Evolutionary conservation across 2,329 filamentous ascomycete species (phyloP).

Genomic region (Trichoderma citrinoviride): DNA sequence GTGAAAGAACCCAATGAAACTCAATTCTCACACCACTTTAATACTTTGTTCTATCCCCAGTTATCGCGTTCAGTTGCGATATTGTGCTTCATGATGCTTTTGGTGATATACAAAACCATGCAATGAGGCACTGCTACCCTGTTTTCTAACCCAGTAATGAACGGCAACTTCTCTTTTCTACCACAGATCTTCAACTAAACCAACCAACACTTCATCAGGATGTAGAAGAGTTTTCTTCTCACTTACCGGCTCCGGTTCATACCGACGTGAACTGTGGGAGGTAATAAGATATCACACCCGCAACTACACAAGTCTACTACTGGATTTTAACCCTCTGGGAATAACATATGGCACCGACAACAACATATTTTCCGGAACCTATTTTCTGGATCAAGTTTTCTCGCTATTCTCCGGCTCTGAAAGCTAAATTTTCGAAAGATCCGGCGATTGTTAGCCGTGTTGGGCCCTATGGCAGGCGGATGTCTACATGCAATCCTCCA

Average conservation of each 20-base stretch:
- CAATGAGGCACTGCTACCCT: not conserved
- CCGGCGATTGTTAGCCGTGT: not conserved
- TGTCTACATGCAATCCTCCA: conserved; percentile 12
- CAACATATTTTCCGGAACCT: not conserved
- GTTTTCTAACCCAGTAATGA: not conserved
- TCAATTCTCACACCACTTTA: not conserved
- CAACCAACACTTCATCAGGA: not conserved
- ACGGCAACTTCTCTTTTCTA: not conserved
- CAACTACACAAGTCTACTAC: conserved; percentile 15
- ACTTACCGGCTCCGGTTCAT: not conserved
- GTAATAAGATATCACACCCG: conserved; percentile 1
- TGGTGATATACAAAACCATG: not conserved
- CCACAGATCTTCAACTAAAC: not conserved
- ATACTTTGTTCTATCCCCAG: too few relatives aligned
- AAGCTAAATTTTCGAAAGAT: conserved; percentile 17
- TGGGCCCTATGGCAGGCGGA: conserved; percentile 2
- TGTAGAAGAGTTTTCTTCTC: not conserved
- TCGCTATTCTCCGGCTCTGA: conserved; percentile 17
- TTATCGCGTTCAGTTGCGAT: too few relatives aligned
- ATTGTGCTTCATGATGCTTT: too few relatives aligned
- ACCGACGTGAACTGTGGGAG: not conserved
- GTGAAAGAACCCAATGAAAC: not conserved
- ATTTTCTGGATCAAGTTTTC: conserved; percentile 19
- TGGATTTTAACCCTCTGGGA: conserved; percentile 1
- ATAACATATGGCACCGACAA: conserved; percentile 11